These are phyloP conservation scores for Rhodotorula sp. DNA, from an alignment of 1,284 basidiomycete species.

Conservation along the genomic window DNA sequence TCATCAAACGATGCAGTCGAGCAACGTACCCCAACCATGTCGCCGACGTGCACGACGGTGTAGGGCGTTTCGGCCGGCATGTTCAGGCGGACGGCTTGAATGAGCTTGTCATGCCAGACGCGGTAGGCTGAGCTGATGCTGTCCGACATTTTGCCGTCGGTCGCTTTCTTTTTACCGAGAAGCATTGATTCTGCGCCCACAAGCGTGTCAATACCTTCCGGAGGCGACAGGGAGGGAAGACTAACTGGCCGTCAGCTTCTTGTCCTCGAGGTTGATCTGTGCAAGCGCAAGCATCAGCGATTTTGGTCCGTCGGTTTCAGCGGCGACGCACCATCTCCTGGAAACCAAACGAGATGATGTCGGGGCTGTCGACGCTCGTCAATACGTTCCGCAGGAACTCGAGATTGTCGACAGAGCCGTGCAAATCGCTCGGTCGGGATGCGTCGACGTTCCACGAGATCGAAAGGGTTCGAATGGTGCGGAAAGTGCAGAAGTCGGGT, in stretches of 20 bases:
- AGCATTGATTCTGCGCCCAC: conserved; percentile 61
- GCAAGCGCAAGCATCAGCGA: not conserved
- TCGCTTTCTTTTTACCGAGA: conserved; percentile 60
- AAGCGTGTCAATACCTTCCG: not conserved
- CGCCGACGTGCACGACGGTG: conserved; percentile 80
- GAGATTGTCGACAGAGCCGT: conserved; percentile 57
- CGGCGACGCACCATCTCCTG: conserved; percentile 85
- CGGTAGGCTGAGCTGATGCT: conserved; percentile 66
- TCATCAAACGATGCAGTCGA: conserved; percentile 52
- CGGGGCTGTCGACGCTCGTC: conserved; percentile 66
- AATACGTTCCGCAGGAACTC: conserved; percentile 72
- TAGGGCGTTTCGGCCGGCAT: conserved; percentile 64
- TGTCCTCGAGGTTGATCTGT: conserved; percentile 84
- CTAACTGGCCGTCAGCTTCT: conserved; percentile 85
- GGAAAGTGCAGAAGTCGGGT: conserved; percentile 71
- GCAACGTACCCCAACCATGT: conserved; percentile 91
- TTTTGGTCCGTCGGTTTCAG: too few species aligned
- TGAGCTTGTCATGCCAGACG: conserved; percentile 80
- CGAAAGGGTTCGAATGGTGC: conserved; percentile 73
- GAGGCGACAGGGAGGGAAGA: conserved; percentile 54
- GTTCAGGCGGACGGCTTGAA: conserved; percentile 66
- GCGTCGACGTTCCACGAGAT: conserved; percentile 94
- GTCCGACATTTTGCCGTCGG: conserved; percentile 54
- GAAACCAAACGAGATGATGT: conserved; percentile 86
- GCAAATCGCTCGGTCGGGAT: conserved; percentile 70